phyloP scores from a whole-genome alignment of 805 yeast genomes.

The Metschnikowia cubensis region DNA sequence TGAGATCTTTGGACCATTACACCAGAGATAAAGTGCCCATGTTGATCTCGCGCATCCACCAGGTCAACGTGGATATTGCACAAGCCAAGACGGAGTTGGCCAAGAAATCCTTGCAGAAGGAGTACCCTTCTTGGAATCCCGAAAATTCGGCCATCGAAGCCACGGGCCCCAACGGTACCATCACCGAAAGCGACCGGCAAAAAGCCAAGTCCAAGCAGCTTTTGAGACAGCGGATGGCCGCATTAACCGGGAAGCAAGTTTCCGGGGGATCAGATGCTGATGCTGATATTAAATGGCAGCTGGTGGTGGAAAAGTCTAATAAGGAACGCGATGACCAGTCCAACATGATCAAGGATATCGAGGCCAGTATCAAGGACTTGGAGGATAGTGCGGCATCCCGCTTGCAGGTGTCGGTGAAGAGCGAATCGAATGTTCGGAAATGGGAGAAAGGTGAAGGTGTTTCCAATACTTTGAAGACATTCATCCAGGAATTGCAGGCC shows the following conservation, averaged over 20 bases:
- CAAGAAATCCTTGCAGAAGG: slow-evolving; percentile 50
- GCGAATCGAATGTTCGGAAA: slow-evolving; percentile 53
- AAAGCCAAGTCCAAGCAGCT: slow-evolving; percentile 77
- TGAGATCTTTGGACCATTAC: slow-evolving; percentile 54
- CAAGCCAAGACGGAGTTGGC: slow-evolving; percentile 61
- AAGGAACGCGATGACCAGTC: slow-evolving; percentile 54
- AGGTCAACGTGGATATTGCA: slow-evolving; percentile 66
- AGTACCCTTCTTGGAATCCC: slow-evolving; percentile 61
- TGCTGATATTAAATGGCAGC: slow-evolving; percentile 51
- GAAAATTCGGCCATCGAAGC: slow-evolving; percentile 53
- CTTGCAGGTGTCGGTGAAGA: slow-evolving; percentile 39
- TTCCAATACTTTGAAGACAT: slow-evolving; percentile 53
- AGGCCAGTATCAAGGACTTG: slow-evolving; percentile 62
- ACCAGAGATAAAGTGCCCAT: slow-evolving; percentile 67
- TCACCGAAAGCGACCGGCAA: slow-evolving; percentile 78
- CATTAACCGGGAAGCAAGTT: slow-evolving; percentile 73
- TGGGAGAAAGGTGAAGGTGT: slow-evolving; percentile 85
- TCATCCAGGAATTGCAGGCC: slow-evolving; percentile 52
- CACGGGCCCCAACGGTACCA: slow-evolving; percentile 80
- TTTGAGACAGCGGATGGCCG: slow-evolving; percentile 85
- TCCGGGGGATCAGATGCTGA: slow-evolving; percentile 44
- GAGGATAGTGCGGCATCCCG: slow-evolving; percentile 45
- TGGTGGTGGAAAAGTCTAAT: slow-evolving; percentile 48
- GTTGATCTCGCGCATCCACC: slow-evolving; percentile 58
- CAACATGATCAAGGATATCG: slow-evolving; percentile 64